A percentile compares a stretch with the other conserved stretches of the same genome.
phyloP scores from a whole-genome alignment of 2,329 filamentous ascomycete genomes.

The Corynespora cassiicola region DNA sequence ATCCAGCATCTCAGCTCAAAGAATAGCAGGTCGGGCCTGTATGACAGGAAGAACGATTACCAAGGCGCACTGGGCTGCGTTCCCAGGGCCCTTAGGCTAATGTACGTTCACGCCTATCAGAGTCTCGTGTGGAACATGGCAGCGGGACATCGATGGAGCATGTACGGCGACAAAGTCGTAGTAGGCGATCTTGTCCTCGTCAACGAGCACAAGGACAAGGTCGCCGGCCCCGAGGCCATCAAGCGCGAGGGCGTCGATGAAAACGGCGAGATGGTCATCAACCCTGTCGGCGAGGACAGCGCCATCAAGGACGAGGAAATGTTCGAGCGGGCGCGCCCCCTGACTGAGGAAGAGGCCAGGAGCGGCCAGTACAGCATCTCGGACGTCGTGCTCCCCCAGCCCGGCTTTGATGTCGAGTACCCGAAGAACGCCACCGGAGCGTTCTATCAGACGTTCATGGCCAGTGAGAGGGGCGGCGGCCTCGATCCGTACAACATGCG shows the following conservation, averaged over 20 bases:
- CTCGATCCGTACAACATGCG: conserved; percentile 89
- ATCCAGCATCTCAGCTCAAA: conserved; percentile 73
- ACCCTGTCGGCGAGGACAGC: conserved; percentile 64
- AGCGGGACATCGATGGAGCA: conserved; percentile 79
- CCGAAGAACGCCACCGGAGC: conserved; percentile 82
- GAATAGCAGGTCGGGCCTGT: conserved; percentile 52
- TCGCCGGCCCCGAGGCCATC: conserved; percentile 37
- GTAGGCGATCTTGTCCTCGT: conserved; percentile 84
- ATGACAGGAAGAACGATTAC: conserved; percentile 69
- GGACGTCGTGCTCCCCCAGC: conserved; percentile 90
- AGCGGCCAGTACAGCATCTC: conserved; percentile 81
- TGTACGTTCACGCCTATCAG: conserved; percentile 98
- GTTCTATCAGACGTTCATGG: conserved; percentile 90
- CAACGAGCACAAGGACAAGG: conserved; percentile 61
- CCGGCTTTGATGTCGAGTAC: conserved; percentile 88
- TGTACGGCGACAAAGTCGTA: conserved; percentile 75
- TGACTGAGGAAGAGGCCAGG: conserved; percentile 78
- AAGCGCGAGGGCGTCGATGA: conserved; percentile 55
- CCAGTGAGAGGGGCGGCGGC: conserved; percentile 73
- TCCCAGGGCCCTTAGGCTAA: conserved; percentile 80
- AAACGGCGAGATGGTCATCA: conserved; percentile 71
- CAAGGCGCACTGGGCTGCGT: conserved; percentile 82
- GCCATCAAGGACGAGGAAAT: conserved; percentile 60
- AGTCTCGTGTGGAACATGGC: conserved; percentile 92
- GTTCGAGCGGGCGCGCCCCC: conserved; percentile 72